phyloP scores from a whole-genome alignment of 2,329 filamentous ascomycete genomes.

The Rhinocladiella mackenziei region DNA sequence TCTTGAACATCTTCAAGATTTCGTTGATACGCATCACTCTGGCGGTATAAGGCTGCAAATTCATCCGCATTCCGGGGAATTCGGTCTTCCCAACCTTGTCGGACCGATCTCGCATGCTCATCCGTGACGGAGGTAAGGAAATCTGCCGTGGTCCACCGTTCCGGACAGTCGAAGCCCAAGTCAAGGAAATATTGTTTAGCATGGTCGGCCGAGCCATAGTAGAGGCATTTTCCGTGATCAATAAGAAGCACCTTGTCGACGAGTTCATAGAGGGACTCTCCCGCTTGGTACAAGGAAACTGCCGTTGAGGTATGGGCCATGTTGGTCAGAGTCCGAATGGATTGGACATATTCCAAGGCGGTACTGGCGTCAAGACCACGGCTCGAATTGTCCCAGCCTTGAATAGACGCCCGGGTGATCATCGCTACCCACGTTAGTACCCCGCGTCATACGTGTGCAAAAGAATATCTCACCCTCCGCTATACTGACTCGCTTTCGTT shows the following conservation, averaged over 20 bases:
- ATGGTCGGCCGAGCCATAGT: conserved; percentile 60
- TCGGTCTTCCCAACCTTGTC: conserved; percentile 54
- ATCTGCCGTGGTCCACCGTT: conserved; percentile 68
- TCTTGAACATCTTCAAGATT: conserved; percentile 49
- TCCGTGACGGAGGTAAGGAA: conserved; percentile 69
- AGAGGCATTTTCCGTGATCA: conserved; percentile 66
- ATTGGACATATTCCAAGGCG: conserved; percentile 68
- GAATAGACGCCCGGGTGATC: conserved; percentile 59
- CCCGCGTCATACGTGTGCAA: conserved; percentile 55
- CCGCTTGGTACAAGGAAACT: conserved; percentile 69
- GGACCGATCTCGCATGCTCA: conserved; percentile 54
- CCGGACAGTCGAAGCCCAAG: conserved; percentile 69
- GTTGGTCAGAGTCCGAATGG: conserved; percentile 62
- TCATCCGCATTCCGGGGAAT: conserved; percentile 54
- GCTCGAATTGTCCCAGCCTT: conserved; percentile 76
- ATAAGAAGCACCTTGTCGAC: conserved; percentile 68
- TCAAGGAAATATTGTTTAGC: conserved; percentile 66
- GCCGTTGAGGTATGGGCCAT: conserved; percentile 59
- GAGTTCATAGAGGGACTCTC: conserved; percentile 48
- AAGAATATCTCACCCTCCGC: background rate
- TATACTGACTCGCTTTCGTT: conserved; percentile 47
- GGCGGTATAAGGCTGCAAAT: conserved; percentile 51
- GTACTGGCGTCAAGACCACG: conserved; percentile 69
- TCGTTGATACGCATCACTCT: conserved; percentile 44
- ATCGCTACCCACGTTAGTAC: conserved; percentile 55